Conservation (phyloP, 2,329 filamentous ascomycete species). For the Knoxdaviesia capensis region DNA sequence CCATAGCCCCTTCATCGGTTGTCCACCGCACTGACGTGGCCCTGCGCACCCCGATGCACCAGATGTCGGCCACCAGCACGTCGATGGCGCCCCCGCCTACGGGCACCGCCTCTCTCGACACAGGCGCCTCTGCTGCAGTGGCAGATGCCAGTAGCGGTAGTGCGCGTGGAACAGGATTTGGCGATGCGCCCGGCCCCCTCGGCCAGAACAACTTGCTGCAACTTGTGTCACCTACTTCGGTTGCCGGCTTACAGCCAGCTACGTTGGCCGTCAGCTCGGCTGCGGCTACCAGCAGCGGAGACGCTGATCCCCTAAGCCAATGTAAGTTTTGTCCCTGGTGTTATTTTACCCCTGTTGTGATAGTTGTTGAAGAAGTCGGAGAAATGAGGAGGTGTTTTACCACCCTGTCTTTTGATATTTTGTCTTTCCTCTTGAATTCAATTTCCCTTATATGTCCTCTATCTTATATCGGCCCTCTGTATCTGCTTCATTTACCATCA, state of each 20-base stretch:
- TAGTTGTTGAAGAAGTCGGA: too few relatives aligned
- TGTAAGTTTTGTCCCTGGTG: conserved; percentile 34
- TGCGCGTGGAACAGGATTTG: too few relatives aligned
- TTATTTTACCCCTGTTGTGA: conserved; percentile 1
- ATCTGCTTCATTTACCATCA: background rate
- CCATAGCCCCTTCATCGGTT: too few relatives aligned
- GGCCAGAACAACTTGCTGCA: conserved; percentile 35
- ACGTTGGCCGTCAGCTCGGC: too few relatives aligned
- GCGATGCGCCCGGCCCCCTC: conserved; percentile 10
- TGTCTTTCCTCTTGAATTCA: background rate
- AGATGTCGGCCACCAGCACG: conserved; percentile 4
- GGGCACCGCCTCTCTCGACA: too few relatives aligned
- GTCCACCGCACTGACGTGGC: too few relatives aligned
- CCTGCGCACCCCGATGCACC: too few relatives aligned
- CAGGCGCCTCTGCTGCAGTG: too few relatives aligned
- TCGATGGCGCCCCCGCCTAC: conserved; percentile 9
- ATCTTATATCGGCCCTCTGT: conserved; percentile 5
- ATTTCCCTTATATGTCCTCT: conserved; percentile 5
- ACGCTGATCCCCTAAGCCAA: conserved; percentile 39
- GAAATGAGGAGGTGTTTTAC: conserved; percentile 1
- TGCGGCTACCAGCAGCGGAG: too few relatives aligned
- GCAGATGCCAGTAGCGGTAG: too few relatives aligned
- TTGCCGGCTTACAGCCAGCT: conserved; percentile 38
- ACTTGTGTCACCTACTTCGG: conserved; percentile 51
- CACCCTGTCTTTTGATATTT: background rate